Evolutionary conservation across 352 stramenopile species (phyloP), one percentile per base, ranked within the genome.

Genomic region (Plasmopara muralis): DNA sequence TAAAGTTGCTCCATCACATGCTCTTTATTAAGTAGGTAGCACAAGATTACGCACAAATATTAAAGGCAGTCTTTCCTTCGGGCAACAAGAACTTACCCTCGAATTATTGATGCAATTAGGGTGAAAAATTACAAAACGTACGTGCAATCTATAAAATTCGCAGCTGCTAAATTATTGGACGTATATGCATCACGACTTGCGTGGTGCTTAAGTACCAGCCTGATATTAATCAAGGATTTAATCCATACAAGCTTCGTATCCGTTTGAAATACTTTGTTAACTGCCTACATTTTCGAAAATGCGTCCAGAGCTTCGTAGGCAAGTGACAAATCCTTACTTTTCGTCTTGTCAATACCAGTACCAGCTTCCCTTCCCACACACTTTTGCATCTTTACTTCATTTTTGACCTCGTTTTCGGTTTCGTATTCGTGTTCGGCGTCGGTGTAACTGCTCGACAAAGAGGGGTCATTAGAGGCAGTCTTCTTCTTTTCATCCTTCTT

Each of bases 181-280:
- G 45, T 35, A 2, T 50, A 7, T 6, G 33, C 40, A 38, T 53
- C 46, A 10, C 29, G 49, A 43, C 12, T 18, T n/a, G 50, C 40
- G 31, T 65, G 59, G 33, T 20, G 34, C 4, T 65, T 39, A 9
- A 71, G 52, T 1, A 71, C 40, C n/a, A 30, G 50, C 40, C 57
- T 50, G 13, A 65, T 15, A 10, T 52, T 13, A 9, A 45, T 33
- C 29, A 71, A 4, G 6, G 50, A 37, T 6, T 42, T 29, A 14
- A n/a, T 9, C 63, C 63, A 71, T 12, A 53, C 2, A 9, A 16
- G 9, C 25, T 47, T 50, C 31, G 31, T 50, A 0, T 62, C 41
- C 2, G 28, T 15, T 4, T 42, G 20, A 37, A 70, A 49, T 8
- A n/a, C 43, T 28, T 51, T 52, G 9, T 62, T 43, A 35, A 47